These are phyloP conservation scores for Gracilaria vermiculophylla DNA, from an alignment of 23 red algal genomes.

Conservation along the genomic window DNA sequence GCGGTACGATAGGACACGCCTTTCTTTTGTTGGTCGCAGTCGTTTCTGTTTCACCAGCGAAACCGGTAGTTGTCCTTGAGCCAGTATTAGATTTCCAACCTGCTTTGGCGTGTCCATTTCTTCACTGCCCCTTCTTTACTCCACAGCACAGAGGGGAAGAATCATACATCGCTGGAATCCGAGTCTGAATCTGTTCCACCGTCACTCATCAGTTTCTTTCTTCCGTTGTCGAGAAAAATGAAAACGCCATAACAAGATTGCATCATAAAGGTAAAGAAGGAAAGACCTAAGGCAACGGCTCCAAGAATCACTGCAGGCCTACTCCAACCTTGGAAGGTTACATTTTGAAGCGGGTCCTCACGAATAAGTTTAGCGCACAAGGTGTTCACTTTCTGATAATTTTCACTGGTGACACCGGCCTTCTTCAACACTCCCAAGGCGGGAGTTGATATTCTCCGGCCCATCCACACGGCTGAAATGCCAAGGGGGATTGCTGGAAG, in stretches of 20 bases:
- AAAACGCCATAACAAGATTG: background rate
- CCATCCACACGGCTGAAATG: constrained; percentile 30
- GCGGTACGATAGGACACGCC: too few relatives aligned
- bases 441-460: background rate
- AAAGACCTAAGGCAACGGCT: constrained; percentile 26
- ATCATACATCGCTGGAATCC: background rate
- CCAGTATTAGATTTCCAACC: background rate
- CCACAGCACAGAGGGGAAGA: background rate
- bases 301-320: constrained; percentile 15
- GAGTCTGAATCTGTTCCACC: background rate
- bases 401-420: background rate
- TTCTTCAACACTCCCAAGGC: background rate
- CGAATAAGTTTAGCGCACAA: constrained; percentile 13
- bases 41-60: too few relatives aligned
- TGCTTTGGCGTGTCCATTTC: background rate
- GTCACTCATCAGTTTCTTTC: background rate
- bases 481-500: constrained; percentile 24
- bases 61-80: too few relatives aligned
- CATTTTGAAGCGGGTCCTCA: background rate
- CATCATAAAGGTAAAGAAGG: background rate
- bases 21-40: too few relatives aligned
- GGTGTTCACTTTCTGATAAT: constrained; percentile 17
- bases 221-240: background rate
- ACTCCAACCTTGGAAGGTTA: constrained; percentile 15
- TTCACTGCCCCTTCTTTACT: background rate